phyloP scores from a whole-genome alignment of 257 asterid species.

The Ehretia macrophylla region DNA sequence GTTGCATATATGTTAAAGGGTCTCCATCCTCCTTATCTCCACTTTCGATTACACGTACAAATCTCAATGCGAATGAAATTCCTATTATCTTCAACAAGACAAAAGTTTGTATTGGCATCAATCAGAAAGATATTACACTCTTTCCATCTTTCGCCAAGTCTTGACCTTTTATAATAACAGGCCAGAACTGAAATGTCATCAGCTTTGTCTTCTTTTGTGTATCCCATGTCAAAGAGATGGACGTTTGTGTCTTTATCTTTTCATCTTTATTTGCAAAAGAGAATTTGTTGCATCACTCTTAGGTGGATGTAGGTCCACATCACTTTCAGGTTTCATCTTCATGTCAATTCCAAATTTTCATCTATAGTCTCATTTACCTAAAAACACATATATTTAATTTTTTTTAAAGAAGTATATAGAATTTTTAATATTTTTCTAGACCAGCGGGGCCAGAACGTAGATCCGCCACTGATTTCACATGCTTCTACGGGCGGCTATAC shows the following conservation, averaged over 20 bases:
- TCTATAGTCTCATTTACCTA: neutral
- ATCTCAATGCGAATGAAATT: slow-evolving; percentile 25
- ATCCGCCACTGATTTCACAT: too few relatives aligned
- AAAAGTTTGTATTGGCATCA: slow-evolving; percentile 28
- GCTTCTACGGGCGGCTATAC: too few relatives aligned
- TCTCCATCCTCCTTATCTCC: slow-evolving; percentile 28
- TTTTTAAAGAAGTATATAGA: too few relatives aligned
- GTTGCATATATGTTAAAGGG: slow-evolving; percentile 27
- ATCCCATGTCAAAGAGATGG: slow-evolving; percentile 15
- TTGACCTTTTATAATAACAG: slow-evolving; percentile 9
- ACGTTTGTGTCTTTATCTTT: slow-evolving; percentile 7
- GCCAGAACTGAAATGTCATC: slow-evolving; percentile 23
- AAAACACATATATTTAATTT: too few relatives aligned
- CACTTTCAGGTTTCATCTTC: slow-evolving; percentile 10
- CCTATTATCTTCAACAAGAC: slow-evolving; percentile 27
- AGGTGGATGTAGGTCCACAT: slow-evolving; percentile 1
- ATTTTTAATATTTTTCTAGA: too few relatives aligned
- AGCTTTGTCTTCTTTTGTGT: slow-evolving; percentile 20
- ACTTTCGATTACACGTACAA: slow-evolving; percentile 36
- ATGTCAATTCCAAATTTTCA: slow-evolving; percentile 16
- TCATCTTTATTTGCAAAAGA: slow-evolving; percentile 13
- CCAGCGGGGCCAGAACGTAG: too few relatives aligned
- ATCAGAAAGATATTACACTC: too few relatives aligned
- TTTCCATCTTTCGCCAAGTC: slow-evolving; percentile 12
- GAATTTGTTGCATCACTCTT: slow-evolving; percentile 26